These are phyloP conservation scores for Epichloe sylvatica DNA, from an alignment of 2,329 filamentous ascomycete species.

Conservation along the genomic window DNA sequence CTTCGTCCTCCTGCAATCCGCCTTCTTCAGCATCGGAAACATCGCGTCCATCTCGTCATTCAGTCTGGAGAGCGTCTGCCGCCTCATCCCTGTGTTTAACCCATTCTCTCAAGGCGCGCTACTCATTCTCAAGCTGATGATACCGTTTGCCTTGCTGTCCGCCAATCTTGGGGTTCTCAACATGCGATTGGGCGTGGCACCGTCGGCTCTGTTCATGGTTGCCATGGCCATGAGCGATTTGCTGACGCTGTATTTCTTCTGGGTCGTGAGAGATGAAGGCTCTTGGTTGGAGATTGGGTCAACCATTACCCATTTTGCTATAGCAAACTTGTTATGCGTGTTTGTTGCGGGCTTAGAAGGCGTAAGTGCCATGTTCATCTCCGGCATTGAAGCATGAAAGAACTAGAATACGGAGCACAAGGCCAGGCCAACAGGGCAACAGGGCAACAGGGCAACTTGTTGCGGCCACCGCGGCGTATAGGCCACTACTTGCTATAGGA, in stretches of 20 bases:
- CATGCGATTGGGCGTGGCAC: conserved; percentile 65
- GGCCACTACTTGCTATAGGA: too few species aligned
- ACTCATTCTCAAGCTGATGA: conserved; percentile 75
- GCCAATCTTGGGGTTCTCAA: conserved; percentile 89
- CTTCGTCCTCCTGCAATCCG: conserved; percentile 84
- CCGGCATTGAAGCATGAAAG: conserved; percentile 49
- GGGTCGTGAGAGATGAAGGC: conserved; percentile 90
- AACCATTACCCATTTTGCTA: conserved; percentile 89
- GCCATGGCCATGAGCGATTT: conserved; percentile 87
- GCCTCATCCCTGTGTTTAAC: conserved; percentile 82
- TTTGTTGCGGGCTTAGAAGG: conserved; percentile 84
- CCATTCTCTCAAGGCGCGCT: conserved; percentile 84
- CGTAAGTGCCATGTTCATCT: conserved; percentile 72
- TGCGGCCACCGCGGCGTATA: too few species aligned
- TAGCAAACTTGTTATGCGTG: conserved; percentile 76
- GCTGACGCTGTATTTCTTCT: conserved; percentile 92
- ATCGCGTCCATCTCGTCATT: conserved; percentile 89
- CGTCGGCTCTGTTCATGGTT: conserved; percentile 82
- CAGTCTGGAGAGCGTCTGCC: conserved; percentile 76
- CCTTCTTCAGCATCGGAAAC: conserved; percentile 95
- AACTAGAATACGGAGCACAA: too few species aligned
- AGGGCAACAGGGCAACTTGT: too few species aligned
- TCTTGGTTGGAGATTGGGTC: conserved; percentile 96
- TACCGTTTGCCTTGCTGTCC: conserved; percentile 84
- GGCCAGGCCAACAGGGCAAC: too few species aligned